phyloP scores from a whole-genome alignment of 257 asterid species.

The Marsdenia floribunda region DNA sequence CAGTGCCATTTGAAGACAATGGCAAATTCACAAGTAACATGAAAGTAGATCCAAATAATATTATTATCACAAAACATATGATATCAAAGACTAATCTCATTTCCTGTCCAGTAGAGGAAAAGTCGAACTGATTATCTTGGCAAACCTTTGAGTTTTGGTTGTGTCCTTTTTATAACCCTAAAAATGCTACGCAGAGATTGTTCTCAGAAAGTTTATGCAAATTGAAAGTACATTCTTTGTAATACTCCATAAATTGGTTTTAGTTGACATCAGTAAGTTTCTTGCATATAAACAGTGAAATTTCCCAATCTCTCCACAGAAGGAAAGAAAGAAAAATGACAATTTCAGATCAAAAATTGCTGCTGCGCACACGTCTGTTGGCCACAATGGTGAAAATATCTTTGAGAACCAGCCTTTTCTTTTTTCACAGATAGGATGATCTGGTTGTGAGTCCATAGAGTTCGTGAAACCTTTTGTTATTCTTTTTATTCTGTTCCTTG shows the following conservation, averaged over 20 bases:
- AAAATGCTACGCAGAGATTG: not conserved
- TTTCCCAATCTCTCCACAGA: not conserved
- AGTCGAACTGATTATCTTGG: too few relatives aligned
- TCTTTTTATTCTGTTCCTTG: too few relatives aligned
- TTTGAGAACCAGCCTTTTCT: not conserved
- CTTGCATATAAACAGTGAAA: not conserved
- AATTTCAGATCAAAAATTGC: not conserved
- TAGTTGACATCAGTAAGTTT: slow-evolving; percentile 2
- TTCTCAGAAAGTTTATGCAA: slow-evolving; percentile 6
- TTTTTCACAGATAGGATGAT: too few relatives aligned
- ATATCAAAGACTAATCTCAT: slow-evolving; percentile 27
- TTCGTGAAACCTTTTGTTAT: too few relatives aligned
- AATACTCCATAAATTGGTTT: not conserved
- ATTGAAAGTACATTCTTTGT: not conserved
- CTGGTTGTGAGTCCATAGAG: too few relatives aligned
- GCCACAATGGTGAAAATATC: not conserved
- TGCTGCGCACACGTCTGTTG: not conserved
- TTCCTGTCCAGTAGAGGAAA: not conserved
- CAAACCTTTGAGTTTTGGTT: not conserved
- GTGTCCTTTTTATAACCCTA: slow-evolving; percentile 2
- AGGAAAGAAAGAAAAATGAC: not conserved
- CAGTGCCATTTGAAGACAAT: slow-evolving; percentile 12
- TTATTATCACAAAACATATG: slow-evolving; percentile 1
- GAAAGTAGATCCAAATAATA: slow-evolving; percentile 9
- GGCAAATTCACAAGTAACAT: slow-evolving; percentile 8